A percentile compares a stretch with the other conserved stretches of the same genome.
Conservation (phyloP, 2,329 filamentous ascomycete genomes). For the Pseudogymnoascus sp. region DNA sequence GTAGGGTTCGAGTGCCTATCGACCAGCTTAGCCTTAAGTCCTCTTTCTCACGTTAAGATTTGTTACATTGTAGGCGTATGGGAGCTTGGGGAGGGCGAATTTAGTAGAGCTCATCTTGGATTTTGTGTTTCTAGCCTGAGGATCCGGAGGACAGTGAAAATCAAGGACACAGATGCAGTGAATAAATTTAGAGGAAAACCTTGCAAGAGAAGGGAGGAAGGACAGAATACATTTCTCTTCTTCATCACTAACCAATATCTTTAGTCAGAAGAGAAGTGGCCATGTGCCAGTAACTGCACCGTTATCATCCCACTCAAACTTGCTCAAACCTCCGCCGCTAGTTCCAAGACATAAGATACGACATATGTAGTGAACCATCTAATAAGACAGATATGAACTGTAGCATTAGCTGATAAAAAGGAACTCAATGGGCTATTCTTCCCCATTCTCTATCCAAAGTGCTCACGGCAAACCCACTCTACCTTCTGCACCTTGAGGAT, state of each 20-base stretch:
- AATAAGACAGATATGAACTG: not conserved
- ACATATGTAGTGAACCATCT: not conserved
- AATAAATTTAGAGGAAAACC: not conserved
- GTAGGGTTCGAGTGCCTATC: conserved; percentile 59
- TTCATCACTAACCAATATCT: not conserved
- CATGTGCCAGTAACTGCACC: not conserved
- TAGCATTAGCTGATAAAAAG: not conserved
- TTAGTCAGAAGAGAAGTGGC: not conserved
- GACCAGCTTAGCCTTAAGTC: not conserved
- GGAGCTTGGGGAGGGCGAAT: conserved; percentile 51
- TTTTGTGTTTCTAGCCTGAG: not conserved
- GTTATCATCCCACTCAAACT: not conserved
- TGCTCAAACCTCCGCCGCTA: conserved; percentile 6
- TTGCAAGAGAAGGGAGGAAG: not conserved
- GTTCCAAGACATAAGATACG: not conserved
- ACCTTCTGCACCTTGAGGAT: not conserved
- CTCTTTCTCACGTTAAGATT: conserved; percentile 24
- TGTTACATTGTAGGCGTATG: conserved; percentile 63
- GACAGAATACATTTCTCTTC: not conserved
- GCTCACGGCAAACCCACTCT: not conserved
- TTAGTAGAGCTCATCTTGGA: not conserved
- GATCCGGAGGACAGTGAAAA: not conserved
- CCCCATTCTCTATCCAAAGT: not conserved
- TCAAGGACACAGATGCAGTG: not conserved
- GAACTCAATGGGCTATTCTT: not conserved